Percentiles rank a stretch among this genome's conserved stretches.
phyloP scores from a whole-genome alignment of 2,329 filamentous ascomycete genomes.

The Apiospora arundinis region DNA sequence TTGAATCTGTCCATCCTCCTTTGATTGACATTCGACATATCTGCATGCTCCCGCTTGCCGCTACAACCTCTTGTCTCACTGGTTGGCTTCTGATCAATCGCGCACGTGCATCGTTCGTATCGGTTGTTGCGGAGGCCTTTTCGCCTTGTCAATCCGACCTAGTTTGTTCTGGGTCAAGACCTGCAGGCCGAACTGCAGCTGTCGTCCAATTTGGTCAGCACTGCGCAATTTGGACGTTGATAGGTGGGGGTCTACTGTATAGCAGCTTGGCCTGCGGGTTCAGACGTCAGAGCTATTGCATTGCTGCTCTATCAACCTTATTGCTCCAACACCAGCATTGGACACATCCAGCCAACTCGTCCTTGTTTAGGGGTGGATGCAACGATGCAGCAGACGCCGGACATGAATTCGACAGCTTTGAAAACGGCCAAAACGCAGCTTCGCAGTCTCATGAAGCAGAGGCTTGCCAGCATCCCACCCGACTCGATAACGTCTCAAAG shows the following conservation, averaged over 20 bases:
- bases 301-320: neutral
- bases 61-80: neutral
- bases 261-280: slow-evolving; percentile 5
- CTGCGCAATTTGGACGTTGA: neutral
- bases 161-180: slow-evolving; percentile 4
- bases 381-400: slow-evolving; percentile 22
- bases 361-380: neutral
- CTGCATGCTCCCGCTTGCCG: neutral
- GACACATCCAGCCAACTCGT: neutral
- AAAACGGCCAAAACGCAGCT: slow-evolving; percentile 78
- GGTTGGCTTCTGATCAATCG: neutral
- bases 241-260: neutral
- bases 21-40: neutral
- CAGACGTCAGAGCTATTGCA: neutral
- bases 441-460: slow-evolving; percentile 71
- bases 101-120: neutral
- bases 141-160: neutral
- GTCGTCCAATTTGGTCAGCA: neutral
- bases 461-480: slow-evolving; percentile 65
- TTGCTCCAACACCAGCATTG: neutral
- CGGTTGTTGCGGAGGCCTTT: neutral
- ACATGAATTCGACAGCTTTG: slow-evolving; percentile 50
- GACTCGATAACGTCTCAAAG: slow-evolving; percentile 73
- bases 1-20: neutral
- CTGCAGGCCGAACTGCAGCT: slow-evolving; percentile 5